These are phyloP conservation scores for Clonostachys chloroleuca DNA, from an alignment of 2,329 filamentous ascomycete species.

Conservation along the genomic window DNA sequence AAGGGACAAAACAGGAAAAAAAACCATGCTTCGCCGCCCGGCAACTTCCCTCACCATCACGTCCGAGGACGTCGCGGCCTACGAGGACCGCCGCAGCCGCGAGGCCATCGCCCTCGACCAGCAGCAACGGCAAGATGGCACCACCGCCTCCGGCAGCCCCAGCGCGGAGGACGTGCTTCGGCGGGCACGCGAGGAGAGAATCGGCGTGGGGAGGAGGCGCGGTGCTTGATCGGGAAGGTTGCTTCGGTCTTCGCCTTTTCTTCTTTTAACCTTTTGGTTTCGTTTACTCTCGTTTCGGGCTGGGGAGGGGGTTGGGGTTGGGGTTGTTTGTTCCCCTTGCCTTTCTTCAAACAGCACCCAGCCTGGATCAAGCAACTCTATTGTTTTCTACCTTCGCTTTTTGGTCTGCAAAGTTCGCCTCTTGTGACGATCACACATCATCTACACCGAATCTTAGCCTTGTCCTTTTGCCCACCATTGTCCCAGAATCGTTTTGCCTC, in stretches of 20 bases:
- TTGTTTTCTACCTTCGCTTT: no score
- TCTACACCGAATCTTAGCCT: no score
- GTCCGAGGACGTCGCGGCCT: constrained; percentile 64
- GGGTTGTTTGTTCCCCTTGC: no score
- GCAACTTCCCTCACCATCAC: constrained; percentile 66
- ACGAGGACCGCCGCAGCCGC: constrained; percentile 57
- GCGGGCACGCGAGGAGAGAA: constrained; percentile 29
- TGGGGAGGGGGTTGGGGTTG: no score
- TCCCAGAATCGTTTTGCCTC: no score
- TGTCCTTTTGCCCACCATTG: no score
- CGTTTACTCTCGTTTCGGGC: neutral
- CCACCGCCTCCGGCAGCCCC: constrained; percentile 13
- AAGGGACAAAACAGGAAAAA: neutral
- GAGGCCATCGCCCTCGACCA: constrained; percentile 28
- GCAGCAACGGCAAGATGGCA: constrained; percentile 2
- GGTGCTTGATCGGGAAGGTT: no score
- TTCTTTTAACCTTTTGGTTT: neutral
- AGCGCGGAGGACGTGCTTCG: constrained; percentile 14
- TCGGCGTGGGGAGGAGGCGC: constrained; percentile 20
- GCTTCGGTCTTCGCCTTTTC: no score
- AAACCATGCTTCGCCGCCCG: constrained; percentile 59
- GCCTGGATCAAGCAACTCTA: no score
- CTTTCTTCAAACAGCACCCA: no score
- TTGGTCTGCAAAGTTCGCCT: no score
- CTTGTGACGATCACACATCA: no score